These are phyloP conservation scores for Fusarium humuli DNA, from an alignment of 2,329 filamentous ascomycete genomes.

Conservation along the genomic window DNA sequence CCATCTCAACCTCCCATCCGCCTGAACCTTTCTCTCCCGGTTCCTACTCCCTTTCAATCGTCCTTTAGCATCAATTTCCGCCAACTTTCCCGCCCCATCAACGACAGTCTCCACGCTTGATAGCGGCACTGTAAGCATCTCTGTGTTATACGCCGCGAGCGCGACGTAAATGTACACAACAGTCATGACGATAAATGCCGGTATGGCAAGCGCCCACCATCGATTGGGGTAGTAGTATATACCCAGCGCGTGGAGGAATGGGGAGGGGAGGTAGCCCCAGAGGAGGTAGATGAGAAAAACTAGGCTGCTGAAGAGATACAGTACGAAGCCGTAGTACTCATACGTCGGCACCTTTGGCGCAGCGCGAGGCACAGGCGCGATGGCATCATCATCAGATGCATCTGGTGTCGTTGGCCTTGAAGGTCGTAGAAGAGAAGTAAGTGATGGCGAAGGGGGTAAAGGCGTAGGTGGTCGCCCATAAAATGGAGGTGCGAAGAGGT, in stretches of 20 bases:
- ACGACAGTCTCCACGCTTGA: constrained; percentile 87
- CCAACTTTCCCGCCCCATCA: constrained; percentile 88
- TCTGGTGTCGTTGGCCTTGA: constrained; percentile 95
- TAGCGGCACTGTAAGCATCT: constrained; percentile 85
- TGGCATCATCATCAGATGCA: constrained; percentile 86
- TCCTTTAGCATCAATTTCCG: constrained; percentile 80
- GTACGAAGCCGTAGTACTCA: constrained; percentile 98
- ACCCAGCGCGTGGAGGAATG: constrained; percentile 90
- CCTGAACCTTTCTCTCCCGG: constrained; percentile 53
- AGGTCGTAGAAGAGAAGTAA: constrained; percentile 90
- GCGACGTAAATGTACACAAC: constrained; percentile 95
- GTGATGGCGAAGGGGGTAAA: constrained; percentile 88
- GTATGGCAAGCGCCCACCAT: constrained; percentile 96
- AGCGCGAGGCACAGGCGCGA: constrained; percentile 86
- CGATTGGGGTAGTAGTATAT: constrained; percentile 97
- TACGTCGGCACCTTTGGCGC: constrained; percentile 97
- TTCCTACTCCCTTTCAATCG: constrained; percentile 55
- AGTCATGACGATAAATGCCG: constrained; percentile 87
- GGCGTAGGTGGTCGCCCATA: constrained; percentile 98
- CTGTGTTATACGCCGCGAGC: constrained; percentile 89
- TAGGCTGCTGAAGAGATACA: constrained; percentile 89
- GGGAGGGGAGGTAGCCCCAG: constrained; percentile 92
- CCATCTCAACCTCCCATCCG: constrained; percentile 71
- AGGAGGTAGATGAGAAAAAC: constrained; percentile 79
- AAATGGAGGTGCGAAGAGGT: constrained; percentile 83